phyloP scores from a whole-genome alignment of 2,329 filamentous ascomycete genomes.

The Clonostachys rosea region DNA sequence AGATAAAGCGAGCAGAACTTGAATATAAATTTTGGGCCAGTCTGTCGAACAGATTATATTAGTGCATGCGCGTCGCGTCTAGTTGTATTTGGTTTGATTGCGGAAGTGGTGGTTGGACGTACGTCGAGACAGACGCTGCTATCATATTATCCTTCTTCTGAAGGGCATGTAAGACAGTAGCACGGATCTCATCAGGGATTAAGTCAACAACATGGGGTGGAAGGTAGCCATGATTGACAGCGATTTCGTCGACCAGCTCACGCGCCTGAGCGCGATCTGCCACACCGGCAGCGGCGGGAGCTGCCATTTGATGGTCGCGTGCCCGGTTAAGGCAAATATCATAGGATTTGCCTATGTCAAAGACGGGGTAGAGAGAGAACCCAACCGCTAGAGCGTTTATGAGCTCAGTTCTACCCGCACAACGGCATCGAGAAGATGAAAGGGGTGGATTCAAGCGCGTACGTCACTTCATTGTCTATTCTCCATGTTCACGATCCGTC shows the following conservation, averaged over 20 bases:
- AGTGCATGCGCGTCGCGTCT: background rate
- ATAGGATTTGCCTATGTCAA: too few species aligned
- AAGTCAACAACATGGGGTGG: background rate
- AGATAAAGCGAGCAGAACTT: slow-evolving; percentile 24
- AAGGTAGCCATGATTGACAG: background rate
- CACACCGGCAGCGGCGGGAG: too few species aligned
- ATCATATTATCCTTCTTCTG: background rate
- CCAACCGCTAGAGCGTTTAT: too few species aligned
- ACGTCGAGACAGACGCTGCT: background rate
- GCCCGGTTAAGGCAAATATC: too few species aligned
- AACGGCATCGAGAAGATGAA: too few species aligned
- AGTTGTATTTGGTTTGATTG: background rate
- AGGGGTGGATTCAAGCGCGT: too few species aligned
- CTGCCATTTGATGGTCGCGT: too few species aligned
- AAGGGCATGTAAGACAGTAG: background rate
- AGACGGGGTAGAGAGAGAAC: too few species aligned
- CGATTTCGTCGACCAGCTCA: background rate
- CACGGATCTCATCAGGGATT: background rate
- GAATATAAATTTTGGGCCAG: slow-evolving; percentile 35
- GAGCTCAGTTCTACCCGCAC: too few species aligned
- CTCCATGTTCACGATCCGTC: too few species aligned
- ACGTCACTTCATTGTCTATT: too few species aligned
- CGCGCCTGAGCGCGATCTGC: background rate
- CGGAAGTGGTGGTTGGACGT: background rate
- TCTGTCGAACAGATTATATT: slow-evolving; percentile 12